Percentiles rank a stretch among this genome's conserved stretches.
Evolutionary conservation across 495 filamentous ascomycete species (phyloP).

Genomic region (Bacidia rubella): DNA sequence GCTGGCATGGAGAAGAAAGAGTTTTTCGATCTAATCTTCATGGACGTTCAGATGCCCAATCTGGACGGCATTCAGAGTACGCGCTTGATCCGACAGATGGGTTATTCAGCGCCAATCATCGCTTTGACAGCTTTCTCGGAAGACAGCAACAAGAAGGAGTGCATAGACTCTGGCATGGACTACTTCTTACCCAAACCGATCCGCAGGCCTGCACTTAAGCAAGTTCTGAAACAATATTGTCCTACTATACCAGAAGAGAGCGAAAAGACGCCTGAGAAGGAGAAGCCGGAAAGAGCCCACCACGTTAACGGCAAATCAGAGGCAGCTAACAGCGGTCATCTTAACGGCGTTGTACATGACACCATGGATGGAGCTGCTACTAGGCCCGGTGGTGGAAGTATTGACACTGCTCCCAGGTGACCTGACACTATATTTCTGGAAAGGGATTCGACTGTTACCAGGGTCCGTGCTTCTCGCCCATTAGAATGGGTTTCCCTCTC

Average conservation of each 20-base stretch:
- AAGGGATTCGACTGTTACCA: too few relatives aligned
- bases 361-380: background rate
- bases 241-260: constrained; percentile 39
- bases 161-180: constrained; percentile 63
- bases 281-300: background rate
- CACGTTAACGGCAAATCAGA: background rate
- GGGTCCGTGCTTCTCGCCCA: too few relatives aligned
- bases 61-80: constrained; percentile 82
- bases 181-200: constrained; percentile 74
- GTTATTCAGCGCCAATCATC: constrained; percentile 80
- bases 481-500: too few relatives aligned
- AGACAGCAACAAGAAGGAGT: constrained; percentile 77
- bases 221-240: constrained; percentile 60
- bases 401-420: too few relatives aligned
- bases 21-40: constrained; percentile 76
- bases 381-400: too few relatives aligned
- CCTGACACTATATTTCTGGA: too few relatives aligned
- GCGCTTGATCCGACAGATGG: constrained; percentile 71
- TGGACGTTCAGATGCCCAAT: constrained; percentile 91
- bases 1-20: constrained; percentile 58
- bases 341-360: background rate
- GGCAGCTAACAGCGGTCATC: background rate
- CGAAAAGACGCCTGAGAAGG: constrained; percentile 13
- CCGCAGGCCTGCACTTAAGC: constrained; percentile 65
- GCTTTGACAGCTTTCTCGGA: constrained; percentile 84